Evolutionary conservation across 1,139 yeast genomes (phyloP).

Genomic region (Yamadazyma diddensiae): DNA sequence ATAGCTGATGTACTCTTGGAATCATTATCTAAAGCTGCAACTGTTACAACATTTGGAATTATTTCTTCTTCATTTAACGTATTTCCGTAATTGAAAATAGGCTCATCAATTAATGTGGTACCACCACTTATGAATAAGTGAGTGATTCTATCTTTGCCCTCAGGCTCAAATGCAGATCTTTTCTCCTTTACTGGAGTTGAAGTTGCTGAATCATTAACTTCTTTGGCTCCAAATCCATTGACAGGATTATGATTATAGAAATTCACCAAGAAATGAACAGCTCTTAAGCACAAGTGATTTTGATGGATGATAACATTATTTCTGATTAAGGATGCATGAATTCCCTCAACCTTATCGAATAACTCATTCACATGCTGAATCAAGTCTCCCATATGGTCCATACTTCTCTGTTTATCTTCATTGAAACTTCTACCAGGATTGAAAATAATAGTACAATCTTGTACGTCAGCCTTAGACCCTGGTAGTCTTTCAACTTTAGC

Average conservation of each 20-base stretch:
- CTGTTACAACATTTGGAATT: conserved; percentile 50
- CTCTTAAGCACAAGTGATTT: conserved; percentile 49
- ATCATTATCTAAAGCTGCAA: conserved; percentile 49
- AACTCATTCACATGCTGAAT: conserved; percentile 82
- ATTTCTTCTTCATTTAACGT: conserved; percentile 32
- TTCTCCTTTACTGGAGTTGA: conserved; percentile 13
- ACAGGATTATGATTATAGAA: conserved; percentile 28
- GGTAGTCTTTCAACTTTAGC: conserved; percentile 78
- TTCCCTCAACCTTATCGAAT: conserved; percentile 54
- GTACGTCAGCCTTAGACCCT: conserved; percentile 68
- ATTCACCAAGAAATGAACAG: conserved; percentile 47
- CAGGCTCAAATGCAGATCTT: conserved; percentile 2
- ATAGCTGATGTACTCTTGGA: conserved; percentile 57
- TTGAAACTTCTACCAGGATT: conserved; percentile 59
- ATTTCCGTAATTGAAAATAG: conserved; percentile 61
- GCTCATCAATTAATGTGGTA: conserved; percentile 67
- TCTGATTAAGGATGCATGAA: conserved; percentile 76
- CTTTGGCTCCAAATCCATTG: conserved; percentile 22
- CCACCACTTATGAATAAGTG: conserved; percentile 65
- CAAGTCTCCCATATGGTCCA: conserved; percentile 75
- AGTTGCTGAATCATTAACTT: conserved; percentile 14
- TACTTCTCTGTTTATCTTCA: conserved; percentile 66
- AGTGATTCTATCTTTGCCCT: conserved; percentile 17
- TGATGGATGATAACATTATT: conserved; percentile 68
- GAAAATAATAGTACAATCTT: conserved; percentile 73